Percentiles rank a stretch among this genome's conserved stretches.
phyloP scores from a whole-genome alignment of 1,139 yeast genomes.

The Nakaseomyces nivariensis region DNA sequence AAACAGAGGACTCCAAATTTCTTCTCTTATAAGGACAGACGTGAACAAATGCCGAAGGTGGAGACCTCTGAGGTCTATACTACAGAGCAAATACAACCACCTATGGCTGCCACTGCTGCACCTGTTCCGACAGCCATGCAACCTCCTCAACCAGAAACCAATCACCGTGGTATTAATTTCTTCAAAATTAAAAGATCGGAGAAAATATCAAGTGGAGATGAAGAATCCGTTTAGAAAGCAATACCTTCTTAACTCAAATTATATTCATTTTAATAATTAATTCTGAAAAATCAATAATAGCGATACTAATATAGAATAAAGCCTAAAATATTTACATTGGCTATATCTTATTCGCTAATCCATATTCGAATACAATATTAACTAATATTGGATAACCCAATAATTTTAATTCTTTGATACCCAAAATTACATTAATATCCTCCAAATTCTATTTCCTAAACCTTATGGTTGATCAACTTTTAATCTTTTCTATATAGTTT shows the following conservation, averaged over 20 bases:
- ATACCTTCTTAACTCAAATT: neutral
- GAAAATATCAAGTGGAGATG: constrained; percentile 35
- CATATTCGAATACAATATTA: too few relatives aligned
- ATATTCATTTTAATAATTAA: neutral
- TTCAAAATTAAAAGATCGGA: constrained; percentile 49
- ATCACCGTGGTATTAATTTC: constrained; percentile 63
- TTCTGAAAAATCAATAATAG: neutral
- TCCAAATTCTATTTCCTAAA: too few relatives aligned
- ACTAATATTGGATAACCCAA: too few relatives aligned
- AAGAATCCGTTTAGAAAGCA: constrained; percentile 43
- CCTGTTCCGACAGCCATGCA: constrained; percentile 8
- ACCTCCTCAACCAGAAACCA: constrained; percentile 19
- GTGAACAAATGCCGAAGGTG: constrained; percentile 6
- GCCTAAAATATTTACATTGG: too few relatives aligned
- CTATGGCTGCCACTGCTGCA: constrained; percentile 13
- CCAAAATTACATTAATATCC: too few relatives aligned
- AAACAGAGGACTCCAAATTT: neutral
- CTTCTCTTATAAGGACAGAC: constrained; percentile 5
- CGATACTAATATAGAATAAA: too few relatives aligned
- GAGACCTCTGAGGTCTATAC: constrained; percentile 9
- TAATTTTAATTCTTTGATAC: too few relatives aligned
- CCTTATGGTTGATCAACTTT: too few relatives aligned
- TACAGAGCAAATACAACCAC: constrained; percentile 5
- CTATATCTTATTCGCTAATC: too few relatives aligned
- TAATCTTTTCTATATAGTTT: too few relatives aligned